Conservation (phyloP, 2,329 filamentous ascomycete species). For the Dendrostoma leiphaemia region DNA sequence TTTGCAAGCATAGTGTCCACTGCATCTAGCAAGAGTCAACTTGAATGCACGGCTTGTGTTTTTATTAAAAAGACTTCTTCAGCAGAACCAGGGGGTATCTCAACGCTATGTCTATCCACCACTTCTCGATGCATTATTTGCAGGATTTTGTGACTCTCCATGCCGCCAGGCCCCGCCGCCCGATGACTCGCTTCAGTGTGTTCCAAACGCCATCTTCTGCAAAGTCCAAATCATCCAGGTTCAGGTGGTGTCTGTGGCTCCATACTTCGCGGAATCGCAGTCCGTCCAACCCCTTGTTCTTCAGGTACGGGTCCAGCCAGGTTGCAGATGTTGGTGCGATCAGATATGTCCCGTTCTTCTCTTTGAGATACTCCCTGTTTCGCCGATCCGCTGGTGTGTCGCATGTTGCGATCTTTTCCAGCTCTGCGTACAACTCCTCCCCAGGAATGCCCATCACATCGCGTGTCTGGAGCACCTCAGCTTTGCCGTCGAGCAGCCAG, state of each 20-base stretch:
- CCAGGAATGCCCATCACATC: conserved; percentile 74
- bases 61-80: neutral
- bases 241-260: conserved; percentile 66
- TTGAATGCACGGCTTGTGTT: neutral
- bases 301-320: conserved; percentile 64
- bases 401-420: conserved; percentile 61
- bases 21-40: neutral
- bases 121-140: conserved; percentile 11
- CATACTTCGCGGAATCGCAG: conserved; percentile 69
- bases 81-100: conserved; percentile 15
- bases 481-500: conserved; percentile 77
- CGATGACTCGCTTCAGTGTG: conserved; percentile 66
- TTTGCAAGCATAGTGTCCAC: neutral
- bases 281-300: conserved; percentile 57
- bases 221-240: conserved; percentile 79
- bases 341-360: conserved; percentile 65
- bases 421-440: conserved; percentile 55
- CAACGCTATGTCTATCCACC: conserved; percentile 6
- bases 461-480: conserved; percentile 65
- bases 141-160: conserved; percentile 68
- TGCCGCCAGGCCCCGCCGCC: conserved; percentile 57
- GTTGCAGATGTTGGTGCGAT: conserved; percentile 70
- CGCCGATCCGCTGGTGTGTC: conserved; percentile 56
- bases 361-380: conserved; percentile 56
- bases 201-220: conserved; percentile 72